Base-by-base conservation (phyloP, 768 basidiomycete genomes). In the Cantharellus cinnabarinus region DNA sequence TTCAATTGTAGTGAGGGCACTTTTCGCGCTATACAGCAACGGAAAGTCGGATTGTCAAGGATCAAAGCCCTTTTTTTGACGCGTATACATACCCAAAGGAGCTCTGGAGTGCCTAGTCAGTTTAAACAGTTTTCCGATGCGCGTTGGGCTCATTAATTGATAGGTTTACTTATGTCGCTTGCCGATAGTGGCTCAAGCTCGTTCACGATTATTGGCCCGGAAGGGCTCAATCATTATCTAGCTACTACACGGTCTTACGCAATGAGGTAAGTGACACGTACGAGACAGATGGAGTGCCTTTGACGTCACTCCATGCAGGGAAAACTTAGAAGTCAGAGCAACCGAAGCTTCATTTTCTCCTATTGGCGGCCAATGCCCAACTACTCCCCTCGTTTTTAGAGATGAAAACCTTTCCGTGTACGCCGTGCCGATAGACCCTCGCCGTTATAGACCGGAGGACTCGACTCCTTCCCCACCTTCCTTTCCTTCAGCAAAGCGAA, bases 1-100 rank as follows among this genome's bases (percentile, higher is more conserved):
- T 89, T 97, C 75, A 91, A 91, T 69, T 80, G 75, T 20, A 83
- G 87, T 4, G 90, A 95, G 69, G 84, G 83, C 60, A 80, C 83
- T 1, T 81, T 80, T 50, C 73, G 93, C 41, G 71, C 83, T 0
- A 85, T 84, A 66, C 69, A 82, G 14, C 83, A 90, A 70, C 79
- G 79, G 60, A 73, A 71, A 62, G 71, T 76, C 51, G 79, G 78
- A 55, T 78, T 86, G 76, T 79, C 75, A 66, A 83, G 79, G 63
- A 74, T 84, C 3, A 76, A 74, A 42, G 82, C 75, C 1, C 60
- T 94, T 4, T 93, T 95, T 69, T 71, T 90, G 62, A 85, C 82
- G 1, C 77, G 79, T 50, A 70, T 80, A 0, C 74, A 76, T 37
- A 76, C 80, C 10, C 77, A 83, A 60, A 75, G 82, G 62, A 72